A percentile compares a stretch with the other conserved stretches of the same genome.
These are phyloP conservation scores for Antarctomyces pellizariae DNA, from an alignment of 495 filamentous ascomycete species.

Conservation along the genomic window DNA sequence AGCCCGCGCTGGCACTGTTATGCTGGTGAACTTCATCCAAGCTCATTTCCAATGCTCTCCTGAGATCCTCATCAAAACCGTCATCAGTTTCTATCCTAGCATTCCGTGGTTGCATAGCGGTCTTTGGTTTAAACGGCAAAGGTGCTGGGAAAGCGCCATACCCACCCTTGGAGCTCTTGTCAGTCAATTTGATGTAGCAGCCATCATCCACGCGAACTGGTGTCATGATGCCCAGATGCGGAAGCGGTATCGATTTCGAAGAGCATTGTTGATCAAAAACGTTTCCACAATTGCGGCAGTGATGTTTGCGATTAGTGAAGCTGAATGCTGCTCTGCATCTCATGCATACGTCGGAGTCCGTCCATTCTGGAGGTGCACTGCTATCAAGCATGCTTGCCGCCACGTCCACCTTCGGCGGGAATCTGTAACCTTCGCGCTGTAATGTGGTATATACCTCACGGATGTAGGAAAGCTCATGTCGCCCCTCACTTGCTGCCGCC, in stretches of 20 bases:
- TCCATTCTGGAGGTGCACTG: conserved; percentile 90
- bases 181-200: conserved; percentile 73
- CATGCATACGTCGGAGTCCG: conserved; percentile 97
- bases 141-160: no score
- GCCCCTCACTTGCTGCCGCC: conserved; percentile 75
- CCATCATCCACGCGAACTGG: conserved; percentile 94
- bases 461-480: conserved; percentile 63
- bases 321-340: conserved; percentile 85
- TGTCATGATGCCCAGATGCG: conserved; percentile 78
- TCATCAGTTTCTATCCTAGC: conserved; percentile 67
- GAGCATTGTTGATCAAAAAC: conserved; percentile 91
- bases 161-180: conserved; percentile 29
- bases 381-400: conserved; percentile 92
- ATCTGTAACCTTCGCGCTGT: conserved; percentile 65
- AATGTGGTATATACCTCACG: conserved; percentile 64
- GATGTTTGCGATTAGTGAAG: conserved; percentile 94
- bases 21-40: conserved; percentile 70
- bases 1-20: conserved; percentile 32
- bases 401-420: conserved; percentile 71
- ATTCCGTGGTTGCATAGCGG: conserved; percentile 67
- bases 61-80: conserved; percentile 79
- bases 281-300: conserved; percentile 92
- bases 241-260: conserved; percentile 66
- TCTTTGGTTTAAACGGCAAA: conserved; percentile 13
- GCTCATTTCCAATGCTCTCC: conserved; percentile 84